Evolutionary conservation across 1,284 basidiomycete genomes (phyloP).

Genomic region (Malassezia restricta): DNA sequence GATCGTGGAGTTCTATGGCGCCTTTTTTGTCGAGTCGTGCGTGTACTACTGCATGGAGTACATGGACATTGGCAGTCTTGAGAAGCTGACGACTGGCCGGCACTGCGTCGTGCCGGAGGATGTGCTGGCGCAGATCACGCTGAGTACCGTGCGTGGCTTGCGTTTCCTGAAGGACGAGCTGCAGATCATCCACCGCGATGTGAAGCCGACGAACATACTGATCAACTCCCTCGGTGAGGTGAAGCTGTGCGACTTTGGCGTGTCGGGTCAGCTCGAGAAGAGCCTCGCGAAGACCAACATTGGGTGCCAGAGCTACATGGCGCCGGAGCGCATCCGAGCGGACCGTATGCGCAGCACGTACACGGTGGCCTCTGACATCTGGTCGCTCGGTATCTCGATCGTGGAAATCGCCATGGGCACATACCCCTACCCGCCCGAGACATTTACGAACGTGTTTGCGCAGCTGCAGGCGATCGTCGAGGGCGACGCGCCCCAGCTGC

Average conservation of each 20-base stretch:
- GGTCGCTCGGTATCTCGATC: constrained; percentile 91
- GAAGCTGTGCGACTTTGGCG: constrained; percentile 95
- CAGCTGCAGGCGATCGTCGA: constrained; percentile 92
- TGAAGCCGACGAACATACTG: constrained; percentile 94
- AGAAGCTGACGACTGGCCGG: constrained; percentile 56
- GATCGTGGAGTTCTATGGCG: constrained; percentile 96
- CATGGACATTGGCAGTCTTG: constrained; percentile 91
- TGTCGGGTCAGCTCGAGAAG: constrained; percentile 92
- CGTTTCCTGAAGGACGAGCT: constrained; percentile 91
- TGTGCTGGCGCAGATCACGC: constrained; percentile 72
- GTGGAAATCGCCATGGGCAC: constrained; percentile 82
- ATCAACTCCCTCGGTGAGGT: constrained; percentile 77
- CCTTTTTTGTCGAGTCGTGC: constrained; percentile 95
- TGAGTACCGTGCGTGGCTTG: constrained; percentile 74
- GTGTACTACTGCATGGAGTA: constrained; percentile 99
- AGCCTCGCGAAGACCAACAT: constrained; percentile 95
- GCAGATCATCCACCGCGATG: constrained; percentile 93
- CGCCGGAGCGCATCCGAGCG: constrained; percentile 89
- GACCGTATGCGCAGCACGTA: constrained; percentile 80
- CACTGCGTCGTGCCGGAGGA: constrained; percentile 59
- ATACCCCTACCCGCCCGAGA: constrained; percentile 97
- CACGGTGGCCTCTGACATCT: constrained; percentile 91
- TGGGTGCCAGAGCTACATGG: constrained; percentile 98
- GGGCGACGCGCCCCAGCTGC: constrained; percentile 76
- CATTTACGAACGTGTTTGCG: constrained; percentile 89